phyloP scores from a whole-genome alignment of 345 rosid genomes.

The Anacardium occidentale region DNA sequence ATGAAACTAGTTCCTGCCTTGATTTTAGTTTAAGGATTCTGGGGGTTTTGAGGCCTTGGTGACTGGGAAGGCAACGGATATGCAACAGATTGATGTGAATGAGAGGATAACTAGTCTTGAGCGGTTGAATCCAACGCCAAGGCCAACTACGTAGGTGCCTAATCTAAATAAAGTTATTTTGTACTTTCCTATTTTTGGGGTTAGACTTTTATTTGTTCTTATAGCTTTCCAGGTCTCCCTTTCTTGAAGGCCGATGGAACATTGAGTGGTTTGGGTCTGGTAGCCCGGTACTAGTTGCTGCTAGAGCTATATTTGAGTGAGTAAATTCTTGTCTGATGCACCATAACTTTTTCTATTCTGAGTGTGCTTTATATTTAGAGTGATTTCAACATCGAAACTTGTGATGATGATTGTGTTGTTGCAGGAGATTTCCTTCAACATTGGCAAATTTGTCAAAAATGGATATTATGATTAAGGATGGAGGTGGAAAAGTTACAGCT shows the following conservation, averaged over 20 bases:
- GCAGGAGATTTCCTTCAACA: constrained; percentile 79
- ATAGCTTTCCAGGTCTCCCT: constrained; percentile 89
- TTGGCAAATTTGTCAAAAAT: constrained; percentile 68
- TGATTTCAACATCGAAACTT: constrained; percentile 4
- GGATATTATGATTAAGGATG: constrained; percentile 69
- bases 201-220: constrained; percentile 39
- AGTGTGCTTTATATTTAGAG: background rate
- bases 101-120: constrained; percentile 85
- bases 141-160: constrained; percentile 87
- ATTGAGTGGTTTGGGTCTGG: constrained; percentile 94
- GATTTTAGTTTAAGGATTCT: constrained; percentile 75
- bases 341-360: background rate
- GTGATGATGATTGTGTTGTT: constrained; percentile 21
- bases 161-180: constrained; percentile 11
- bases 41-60: constrained; percentile 89
- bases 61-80: constrained; percentile 60
- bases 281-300: constrained; percentile 69
- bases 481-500: constrained; percentile 58
- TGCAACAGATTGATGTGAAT: constrained; percentile 87
- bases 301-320: constrained; percentile 67
- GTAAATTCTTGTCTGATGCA: constrained; percentile 13
- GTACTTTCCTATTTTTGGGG: constrained; percentile 4
- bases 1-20: background rate
- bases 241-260: constrained; percentile 84
- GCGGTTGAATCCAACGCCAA: constrained; percentile 82